These are phyloP conservation scores for Clathrospora elynae DNA, from an alignment of 2,329 filamentous ascomycete genomes.

Conservation along the genomic window DNA sequence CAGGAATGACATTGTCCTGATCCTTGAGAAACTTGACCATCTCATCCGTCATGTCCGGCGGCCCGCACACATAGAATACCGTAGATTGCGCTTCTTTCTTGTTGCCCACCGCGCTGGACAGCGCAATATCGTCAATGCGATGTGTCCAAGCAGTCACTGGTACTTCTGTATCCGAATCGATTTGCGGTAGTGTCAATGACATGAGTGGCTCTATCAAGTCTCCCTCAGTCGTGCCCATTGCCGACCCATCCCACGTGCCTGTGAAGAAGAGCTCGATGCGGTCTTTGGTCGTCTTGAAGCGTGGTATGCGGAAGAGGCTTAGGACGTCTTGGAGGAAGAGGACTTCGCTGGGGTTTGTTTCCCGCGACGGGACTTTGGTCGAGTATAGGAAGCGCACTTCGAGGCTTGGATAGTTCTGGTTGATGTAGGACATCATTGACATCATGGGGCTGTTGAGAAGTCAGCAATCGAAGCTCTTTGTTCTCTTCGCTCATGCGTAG, in stretches of 20 bases:
- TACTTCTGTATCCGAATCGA: slow-evolving; percentile 37
- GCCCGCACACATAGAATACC: slow-evolving; percentile 57
- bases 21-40: slow-evolving; percentile 49
- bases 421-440: slow-evolving; percentile 70
- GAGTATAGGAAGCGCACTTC: slow-evolving; percentile 68
- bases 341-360: slow-evolving; percentile 38
- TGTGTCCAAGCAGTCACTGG: slow-evolving; percentile 41
- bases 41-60: slow-evolving; percentile 55
- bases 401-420: slow-evolving; percentile 49
- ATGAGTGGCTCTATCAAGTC: slow-evolving; percentile 41
- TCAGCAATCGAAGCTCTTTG: slow-evolving; percentile 16
- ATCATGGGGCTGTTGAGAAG: slow-evolving; percentile 65
- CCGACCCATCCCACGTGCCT: slow-evolving; percentile 36
- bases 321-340: slow-evolving; percentile 46
- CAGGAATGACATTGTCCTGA: slow-evolving; percentile 47
- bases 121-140: slow-evolving; percentile 46
- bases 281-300: slow-evolving; percentile 33
- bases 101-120: slow-evolving; percentile 48
- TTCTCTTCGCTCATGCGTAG: not conserved
- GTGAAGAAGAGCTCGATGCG: slow-evolving; percentile 48
- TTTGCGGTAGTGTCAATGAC: slow-evolving; percentile 39
- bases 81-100: slow-evolving; percentile 45
- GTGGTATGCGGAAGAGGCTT: slow-evolving; percentile 38
- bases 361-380: slow-evolving; percentile 50
- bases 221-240: slow-evolving; percentile 30